Evolutionary conservation across 306 rosid genomes (phyloP).

Genomic region (Corylus americana): DNA sequence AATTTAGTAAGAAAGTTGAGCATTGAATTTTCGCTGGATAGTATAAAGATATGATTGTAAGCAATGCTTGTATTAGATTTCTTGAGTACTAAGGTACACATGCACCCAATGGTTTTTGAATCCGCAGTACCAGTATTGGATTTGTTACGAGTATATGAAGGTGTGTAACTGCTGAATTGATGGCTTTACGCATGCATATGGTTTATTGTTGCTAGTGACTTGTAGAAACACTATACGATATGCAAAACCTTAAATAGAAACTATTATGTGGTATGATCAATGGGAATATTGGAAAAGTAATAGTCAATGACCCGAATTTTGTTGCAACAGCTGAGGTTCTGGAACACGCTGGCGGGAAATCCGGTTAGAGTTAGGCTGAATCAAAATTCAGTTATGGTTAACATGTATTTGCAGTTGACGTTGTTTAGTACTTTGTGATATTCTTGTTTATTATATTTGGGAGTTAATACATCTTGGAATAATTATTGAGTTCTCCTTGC

Average conservation of each 20-base stretch:
- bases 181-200: background rate
- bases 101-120: background rate
- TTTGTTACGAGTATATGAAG: background rate
- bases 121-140: background rate
- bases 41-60: background rate
- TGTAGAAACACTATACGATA: background rate
- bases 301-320: background rate
- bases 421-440: background rate
- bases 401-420: background rate
- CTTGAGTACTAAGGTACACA: background rate
- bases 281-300: background rate
- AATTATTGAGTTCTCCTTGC: constrained; percentile 3
- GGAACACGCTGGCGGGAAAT: background rate
- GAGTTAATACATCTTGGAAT: constrained; percentile 2
- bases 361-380: background rate
- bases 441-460: background rate
- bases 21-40: background rate
- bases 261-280: background rate
- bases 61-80: background rate
- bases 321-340: background rate
- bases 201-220: background rate
- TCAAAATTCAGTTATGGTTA: background rate
- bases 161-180: background rate
- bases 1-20: background rate
- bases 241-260: background rate